Base-by-base conservation (phyloP, 225 moss, liverwort and hornwort genomes). In the Bryum argenteum region DNA sequence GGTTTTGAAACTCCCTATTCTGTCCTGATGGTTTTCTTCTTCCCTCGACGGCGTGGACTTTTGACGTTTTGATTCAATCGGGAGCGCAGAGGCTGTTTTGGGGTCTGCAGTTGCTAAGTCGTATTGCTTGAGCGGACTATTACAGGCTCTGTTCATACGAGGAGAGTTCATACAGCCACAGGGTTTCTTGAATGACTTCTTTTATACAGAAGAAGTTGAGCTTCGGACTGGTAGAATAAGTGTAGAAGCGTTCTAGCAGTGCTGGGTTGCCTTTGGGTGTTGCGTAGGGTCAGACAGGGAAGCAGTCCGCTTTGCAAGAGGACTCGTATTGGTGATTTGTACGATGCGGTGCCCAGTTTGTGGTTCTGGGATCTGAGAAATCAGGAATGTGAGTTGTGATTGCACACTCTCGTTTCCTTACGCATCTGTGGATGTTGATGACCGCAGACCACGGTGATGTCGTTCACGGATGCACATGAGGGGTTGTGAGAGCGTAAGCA, bases 11-110 rank as follows among this genome's bases (percentile, higher is more conserved):
- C 66, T 51, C 15, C 23, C 18, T 77, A 12, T 6, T 23, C 9
- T 58, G 58, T 54, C 65, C 59, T 55, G 55, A 74, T 72, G 73
- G 28, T 70, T 78, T 47, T 33, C 19, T 58, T 69, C 67, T 23
- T 11, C 64, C 15, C 33, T 33, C 33, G 33, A 33, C 33, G 33
- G 33, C 33, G 33, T 33, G 33, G 33, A 33, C 5, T 33, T 69
- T 38, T 22, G 53, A 47, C 20, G 39, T 54, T 54, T 40, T 54
- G 45, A 52, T 59, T 54, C 20, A 45, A 43, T 38, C 12, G 45
- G 39, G 69, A 45, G 15, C 52, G 44, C 41, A 52, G 52, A 68
- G 69, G 33, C 33, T 4, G 33, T 33, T 33, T 33, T 33, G 33
- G 33, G 7, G 33, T 33, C 0, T 33, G 33, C 33, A 33, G 33